Evolutionary conservation across 495 filamentous ascomycete species (phyloP).

Genomic region (Sordaria brevicollis): DNA sequence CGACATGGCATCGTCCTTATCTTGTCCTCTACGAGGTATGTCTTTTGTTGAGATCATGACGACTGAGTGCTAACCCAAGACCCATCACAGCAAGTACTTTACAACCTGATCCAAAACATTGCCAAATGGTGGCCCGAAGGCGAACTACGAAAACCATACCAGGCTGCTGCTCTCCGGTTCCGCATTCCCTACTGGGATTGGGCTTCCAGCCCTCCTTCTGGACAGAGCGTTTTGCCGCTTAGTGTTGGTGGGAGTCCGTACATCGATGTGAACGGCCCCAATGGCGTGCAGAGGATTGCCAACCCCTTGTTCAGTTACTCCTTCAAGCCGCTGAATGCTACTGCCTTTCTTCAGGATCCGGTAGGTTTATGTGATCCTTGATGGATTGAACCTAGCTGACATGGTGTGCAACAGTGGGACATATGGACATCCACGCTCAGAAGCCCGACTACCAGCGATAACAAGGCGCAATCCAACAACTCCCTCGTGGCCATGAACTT

Average conservation of each 20-base stretch:
- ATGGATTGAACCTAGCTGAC: neutral
- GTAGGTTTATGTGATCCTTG: constrained; percentile 22
- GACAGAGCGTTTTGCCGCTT: constrained; percentile 36
- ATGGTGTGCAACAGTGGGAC: constrained; percentile 16
- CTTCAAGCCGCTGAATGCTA: constrained; percentile 44
- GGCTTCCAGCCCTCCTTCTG: constrained; percentile 41
- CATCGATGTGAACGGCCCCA: constrained; percentile 43
- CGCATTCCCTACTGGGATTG: constrained; percentile 63
- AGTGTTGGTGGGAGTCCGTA: constrained; percentile 32
- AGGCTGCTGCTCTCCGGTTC: constrained; percentile 42
- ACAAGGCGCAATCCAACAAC: constrained; percentile 41
- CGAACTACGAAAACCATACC: constrained; percentile 31
- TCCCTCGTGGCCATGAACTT: constrained; percentile 36
- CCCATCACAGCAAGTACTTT: constrained; percentile 44
- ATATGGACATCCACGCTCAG: constrained; percentile 39
- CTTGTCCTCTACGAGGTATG: constrained; percentile 57
- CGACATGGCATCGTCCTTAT: constrained; percentile 65
- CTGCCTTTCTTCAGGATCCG: constrained; percentile 29
- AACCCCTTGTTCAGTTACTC: constrained; percentile 55
- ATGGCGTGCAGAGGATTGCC: constrained; percentile 39
- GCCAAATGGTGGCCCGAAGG: constrained; percentile 42
- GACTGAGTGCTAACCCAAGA: neutral
- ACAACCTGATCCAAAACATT: constrained; percentile 38
- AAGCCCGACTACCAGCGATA: constrained; percentile 31
- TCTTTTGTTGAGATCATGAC: constrained; percentile 1